Conservation (phyloP, 768 basidiomycete species). For the Leucocoprinus sp. region DNA sequence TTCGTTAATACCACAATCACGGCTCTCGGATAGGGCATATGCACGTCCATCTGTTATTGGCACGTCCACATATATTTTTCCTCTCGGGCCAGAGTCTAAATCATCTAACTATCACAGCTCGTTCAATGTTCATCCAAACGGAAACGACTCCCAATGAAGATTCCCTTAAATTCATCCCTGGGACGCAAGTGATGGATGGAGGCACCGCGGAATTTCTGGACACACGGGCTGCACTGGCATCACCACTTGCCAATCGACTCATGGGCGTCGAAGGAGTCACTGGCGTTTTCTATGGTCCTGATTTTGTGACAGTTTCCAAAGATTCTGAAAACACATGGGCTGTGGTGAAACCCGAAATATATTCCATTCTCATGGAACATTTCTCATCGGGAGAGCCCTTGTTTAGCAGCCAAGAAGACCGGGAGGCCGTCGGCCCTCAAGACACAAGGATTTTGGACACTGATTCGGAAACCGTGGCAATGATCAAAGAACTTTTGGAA, state of each 20-base stretch:
- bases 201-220: conserved; percentile 95
- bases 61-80: background rate
- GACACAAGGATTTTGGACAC: conserved; percentile 91
- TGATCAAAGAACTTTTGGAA: conserved; percentile 97
- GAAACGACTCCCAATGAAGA: conserved; percentile 96
- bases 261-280: conserved; percentile 93
- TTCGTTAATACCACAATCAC: conserved; percentile 9
- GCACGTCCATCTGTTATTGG: conserved; percentile 6
- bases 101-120: conserved; percentile 31
- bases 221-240: conserved; percentile 75
- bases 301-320: conserved; percentile 96
- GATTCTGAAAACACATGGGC: conserved; percentile 80
- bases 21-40: conserved; percentile 1
- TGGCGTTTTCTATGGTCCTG: conserved; percentile 90
- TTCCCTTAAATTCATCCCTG: conserved; percentile 97
- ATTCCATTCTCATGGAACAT: conserved; percentile 93
- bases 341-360: conserved; percentile 93
- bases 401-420: conserved; percentile 77
- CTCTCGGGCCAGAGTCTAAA: background rate
- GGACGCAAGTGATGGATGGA: conserved; percentile 76
- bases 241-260: conserved; percentile 89
- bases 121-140: conserved; percentile 98
- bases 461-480: conserved; percentile 94
- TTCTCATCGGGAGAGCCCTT: conserved; percentile 87
- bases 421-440: conserved; percentile 78